A percentile compares a stretch with the other conserved stretches of the same genome.
Evolutionary conservation across 2,329 filamentous ascomycete species (phyloP).

Genomic region (Arachnomyces sp.): DNA sequence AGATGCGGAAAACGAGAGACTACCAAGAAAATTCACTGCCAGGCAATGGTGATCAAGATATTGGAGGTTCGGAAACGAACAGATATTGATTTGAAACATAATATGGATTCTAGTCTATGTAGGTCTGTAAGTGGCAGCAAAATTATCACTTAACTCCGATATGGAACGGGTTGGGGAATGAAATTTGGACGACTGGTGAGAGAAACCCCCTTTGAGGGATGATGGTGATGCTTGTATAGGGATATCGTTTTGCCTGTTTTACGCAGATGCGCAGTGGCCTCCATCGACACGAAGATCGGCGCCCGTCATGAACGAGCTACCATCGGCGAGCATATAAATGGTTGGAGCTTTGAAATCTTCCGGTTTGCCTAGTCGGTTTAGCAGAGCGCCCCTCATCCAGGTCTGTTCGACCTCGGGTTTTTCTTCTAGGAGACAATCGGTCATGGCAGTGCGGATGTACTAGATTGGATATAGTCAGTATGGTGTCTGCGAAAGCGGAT

Average conservation of each 20-base stretch:
- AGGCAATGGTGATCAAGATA: too few species aligned
- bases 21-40: too few species aligned
- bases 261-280: slow-evolving; percentile 31
- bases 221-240: too few species aligned
- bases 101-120: too few species aligned
- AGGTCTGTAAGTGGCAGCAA: too few species aligned
- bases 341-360: slow-evolving; percentile 32
- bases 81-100: too few species aligned
- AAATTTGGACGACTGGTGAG: too few species aligned
- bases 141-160: too few species aligned
- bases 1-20: too few species aligned
- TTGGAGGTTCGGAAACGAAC: too few species aligned
- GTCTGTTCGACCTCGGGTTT: slow-evolving; percentile 46
- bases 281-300: slow-evolving; percentile 34
- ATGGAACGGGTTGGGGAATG: too few species aligned
- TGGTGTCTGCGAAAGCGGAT: neutral
- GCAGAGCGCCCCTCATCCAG: slow-evolving; percentile 47
- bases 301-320: slow-evolving; percentile 34
- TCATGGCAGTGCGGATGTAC: slow-evolving; percentile 46
- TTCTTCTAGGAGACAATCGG: slow-evolving; percentile 36
- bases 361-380: slow-evolving; percentile 43
- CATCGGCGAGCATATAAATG: slow-evolving; percentile 31
- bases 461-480: slow-evolving; percentile 6
- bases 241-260: slow-evolving; percentile 8
- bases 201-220: too few species aligned